These are phyloP conservation scores for Friedmanniomyces simplex DNA, from an alignment of 495 filamentous ascomycete genomes.

Conservation along the genomic window DNA sequence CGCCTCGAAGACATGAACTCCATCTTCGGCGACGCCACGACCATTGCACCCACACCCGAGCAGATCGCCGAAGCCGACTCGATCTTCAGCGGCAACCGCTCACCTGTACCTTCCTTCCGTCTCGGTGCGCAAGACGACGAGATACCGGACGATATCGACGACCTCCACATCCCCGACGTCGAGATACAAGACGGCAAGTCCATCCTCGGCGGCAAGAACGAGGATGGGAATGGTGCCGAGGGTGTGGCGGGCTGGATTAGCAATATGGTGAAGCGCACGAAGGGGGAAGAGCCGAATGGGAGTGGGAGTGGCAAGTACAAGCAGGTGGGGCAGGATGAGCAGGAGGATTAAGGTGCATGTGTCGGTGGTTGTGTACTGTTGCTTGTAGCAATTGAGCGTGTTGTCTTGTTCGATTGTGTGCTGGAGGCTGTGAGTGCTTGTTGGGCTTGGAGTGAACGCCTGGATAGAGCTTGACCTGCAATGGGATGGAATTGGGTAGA, in stretches of 20 bases:
- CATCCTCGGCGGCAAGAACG: constrained; percentile 29
- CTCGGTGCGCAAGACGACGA: constrained; percentile 49
- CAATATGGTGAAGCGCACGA: constrained; percentile 47
- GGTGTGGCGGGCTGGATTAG: constrained; percentile 63
- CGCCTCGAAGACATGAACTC: constrained; percentile 92
- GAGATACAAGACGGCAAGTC: constrained; percentile 40
- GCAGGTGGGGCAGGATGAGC: constrained; percentile 56
- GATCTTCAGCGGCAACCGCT: constrained; percentile 53
- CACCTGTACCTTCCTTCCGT: constrained; percentile 70
- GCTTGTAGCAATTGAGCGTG: constrained; percentile 15
- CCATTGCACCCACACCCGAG: constrained; percentile 59
- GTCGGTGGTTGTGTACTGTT: background rate
- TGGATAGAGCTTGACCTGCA: background rate
- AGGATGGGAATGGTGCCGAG: constrained; percentile 26
- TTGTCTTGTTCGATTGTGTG: background rate
- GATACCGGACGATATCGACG: constrained; percentile 57
- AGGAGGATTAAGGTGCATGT: constrained; percentile 1
- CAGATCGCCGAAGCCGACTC: constrained; percentile 64
- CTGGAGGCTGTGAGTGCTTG: background rate
- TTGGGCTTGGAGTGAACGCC: background rate
- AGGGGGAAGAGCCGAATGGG: constrained; percentile 35
- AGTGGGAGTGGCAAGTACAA: constrained; percentile 50
- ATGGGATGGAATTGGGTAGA: too few species aligned
- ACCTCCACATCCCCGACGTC: constrained; percentile 58
- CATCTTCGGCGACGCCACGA: constrained; percentile 82